Conservation (phyloP, 805 yeast genomes). For the Candida gorgasii region DNA sequence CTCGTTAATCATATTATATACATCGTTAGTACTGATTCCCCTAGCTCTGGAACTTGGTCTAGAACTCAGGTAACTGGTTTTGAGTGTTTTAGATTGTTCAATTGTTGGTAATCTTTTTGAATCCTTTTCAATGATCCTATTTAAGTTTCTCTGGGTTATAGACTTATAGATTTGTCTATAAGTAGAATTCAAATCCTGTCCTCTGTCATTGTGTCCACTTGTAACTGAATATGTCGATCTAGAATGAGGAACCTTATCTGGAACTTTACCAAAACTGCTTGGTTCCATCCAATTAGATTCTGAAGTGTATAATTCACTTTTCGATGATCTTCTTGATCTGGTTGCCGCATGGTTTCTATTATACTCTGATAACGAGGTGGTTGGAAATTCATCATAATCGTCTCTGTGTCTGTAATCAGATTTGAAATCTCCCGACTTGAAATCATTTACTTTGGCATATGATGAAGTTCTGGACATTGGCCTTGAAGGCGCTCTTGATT, state of each 20-base stretch:
- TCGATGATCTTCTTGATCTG: constrained; percentile 38
- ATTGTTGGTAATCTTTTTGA: constrained; percentile 18
- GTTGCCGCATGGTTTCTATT: constrained; percentile 20
- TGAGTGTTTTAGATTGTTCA: constrained; percentile 13
- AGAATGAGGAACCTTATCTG: constrained; percentile 18
- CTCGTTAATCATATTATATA: constrained; percentile 13
- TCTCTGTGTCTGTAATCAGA: not conserved
- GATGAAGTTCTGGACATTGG: constrained; percentile 18
- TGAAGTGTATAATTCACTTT: constrained; percentile 42
- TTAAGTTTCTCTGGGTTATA: constrained; percentile 34
- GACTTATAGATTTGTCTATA: constrained; percentile 38
- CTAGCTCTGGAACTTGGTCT: not conserved
- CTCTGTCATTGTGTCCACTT: constrained; percentile 14
- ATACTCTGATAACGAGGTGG: constrained; percentile 39
- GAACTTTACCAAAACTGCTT: constrained; percentile 1
- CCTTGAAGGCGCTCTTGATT: constrained; percentile 30
- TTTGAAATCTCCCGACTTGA: not conserved
- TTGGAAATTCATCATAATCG: constrained; percentile 27
- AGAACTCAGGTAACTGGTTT: not conserved
- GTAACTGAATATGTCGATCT: constrained; percentile 27
- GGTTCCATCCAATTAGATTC: constrained; percentile 60
- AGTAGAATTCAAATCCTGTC: constrained; percentile 28
- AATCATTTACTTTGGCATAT: constrained; percentile 10
- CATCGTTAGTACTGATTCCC: constrained; percentile 12
- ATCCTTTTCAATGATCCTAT: constrained; percentile 16